phyloP scores from a whole-genome alignment of 306 rosid species.

The Cicer yamashitae region DNA sequence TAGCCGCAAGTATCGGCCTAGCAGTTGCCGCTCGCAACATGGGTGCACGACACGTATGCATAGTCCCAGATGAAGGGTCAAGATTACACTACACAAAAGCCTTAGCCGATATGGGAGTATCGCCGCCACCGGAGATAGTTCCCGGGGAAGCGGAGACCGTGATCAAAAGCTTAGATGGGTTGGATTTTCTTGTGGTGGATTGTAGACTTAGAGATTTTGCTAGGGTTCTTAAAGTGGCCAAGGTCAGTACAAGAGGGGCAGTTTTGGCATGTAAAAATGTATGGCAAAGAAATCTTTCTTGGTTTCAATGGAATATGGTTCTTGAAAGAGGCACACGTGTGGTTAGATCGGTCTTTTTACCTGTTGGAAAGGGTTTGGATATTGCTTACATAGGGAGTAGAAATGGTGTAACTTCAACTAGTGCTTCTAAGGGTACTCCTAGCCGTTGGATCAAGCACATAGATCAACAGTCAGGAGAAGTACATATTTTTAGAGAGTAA shows the following conservation, averaged over 20 bases:
- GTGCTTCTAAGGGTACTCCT: conserved; percentile 36
- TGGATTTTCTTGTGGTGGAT: conserved; percentile 86
- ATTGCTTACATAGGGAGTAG: conserved; percentile 83
- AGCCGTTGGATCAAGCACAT: conserved; percentile 85
- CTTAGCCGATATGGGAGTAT: conserved; percentile 45
- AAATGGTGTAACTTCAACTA: conserved; percentile 1
- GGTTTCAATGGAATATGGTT: conserved; percentile 63
- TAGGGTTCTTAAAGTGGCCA: conserved; percentile 63
- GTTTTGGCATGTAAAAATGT: conserved; percentile 85
- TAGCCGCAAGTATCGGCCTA: conserved; percentile 74
- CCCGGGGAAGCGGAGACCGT: conserved; percentile 57
- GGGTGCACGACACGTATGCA: conserved; percentile 78
- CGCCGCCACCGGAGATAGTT: conserved; percentile 54
- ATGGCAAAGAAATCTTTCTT: conserved; percentile 51
- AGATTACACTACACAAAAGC: conserved; percentile 56
- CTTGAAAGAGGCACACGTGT: conserved; percentile 73
- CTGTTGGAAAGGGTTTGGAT: conserved; percentile 84
- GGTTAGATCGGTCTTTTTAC: conserved; percentile 74
- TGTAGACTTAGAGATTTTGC: conserved; percentile 64
- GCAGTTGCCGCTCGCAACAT: conserved; percentile 79
- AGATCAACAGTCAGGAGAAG: conserved; percentile 80
- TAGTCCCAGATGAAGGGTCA: conserved; percentile 71
- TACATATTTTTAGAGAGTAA: conserved; percentile 55
- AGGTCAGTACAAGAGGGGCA: conserved; percentile 64
- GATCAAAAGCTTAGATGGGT: conserved; percentile 42